These are phyloP conservation scores for Avena insularis DNA, from an alignment of 176 grass and related monocot genomes.

Conservation along the genomic window DNA sequence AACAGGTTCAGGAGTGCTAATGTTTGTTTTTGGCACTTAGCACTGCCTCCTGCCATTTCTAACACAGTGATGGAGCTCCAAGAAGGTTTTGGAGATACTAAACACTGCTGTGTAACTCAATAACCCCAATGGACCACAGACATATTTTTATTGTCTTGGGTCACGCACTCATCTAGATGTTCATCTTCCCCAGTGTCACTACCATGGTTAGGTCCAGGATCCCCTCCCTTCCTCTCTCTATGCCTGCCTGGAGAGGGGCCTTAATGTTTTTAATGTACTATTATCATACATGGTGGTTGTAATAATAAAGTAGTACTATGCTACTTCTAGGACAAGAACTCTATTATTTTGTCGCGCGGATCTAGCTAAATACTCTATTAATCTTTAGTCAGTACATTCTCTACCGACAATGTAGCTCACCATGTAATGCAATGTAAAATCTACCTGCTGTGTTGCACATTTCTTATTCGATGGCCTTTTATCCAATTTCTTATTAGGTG, in stretches of 20 bases:
- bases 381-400: slow-evolving; percentile 43
- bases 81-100: slow-evolving; percentile 85
- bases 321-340: slow-evolving; percentile 61
- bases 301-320: slow-evolving; percentile 78
- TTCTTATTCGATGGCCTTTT: not conserved
- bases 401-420: slow-evolving; percentile 40
- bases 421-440: slow-evolving; percentile 48
- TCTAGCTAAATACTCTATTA: slow-evolving; percentile 51
- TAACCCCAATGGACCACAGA: slow-evolving; percentile 56
- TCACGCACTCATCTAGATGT: slow-evolving; percentile 66
- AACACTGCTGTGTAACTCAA: slow-evolving; percentile 49
- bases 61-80: slow-evolving; percentile 67
- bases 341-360: slow-evolving; percentile 44
- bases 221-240: slow-evolving; percentile 19
- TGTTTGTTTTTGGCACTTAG: slow-evolving; percentile 96
- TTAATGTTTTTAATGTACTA: slow-evolving; percentile 67
- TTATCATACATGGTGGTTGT: slow-evolving; percentile 72
- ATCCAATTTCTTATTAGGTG: not conserved
- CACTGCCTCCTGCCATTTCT: slow-evolving; percentile 62
- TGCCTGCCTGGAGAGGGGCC: slow-evolving; percentile 36
- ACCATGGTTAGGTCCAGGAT: slow-evolving; percentile 88
- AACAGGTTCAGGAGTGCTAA: slow-evolving; percentile 83
- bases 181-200: slow-evolving; percentile 59
- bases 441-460: slow-evolving; percentile 22
- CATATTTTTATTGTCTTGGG: slow-evolving; percentile 94